Evolutionary conservation across 495 filamentous ascomycete genomes (phyloP), one percentile per base, ranked within the genome.

Genomic region (Lepidopterella palustris): DNA sequence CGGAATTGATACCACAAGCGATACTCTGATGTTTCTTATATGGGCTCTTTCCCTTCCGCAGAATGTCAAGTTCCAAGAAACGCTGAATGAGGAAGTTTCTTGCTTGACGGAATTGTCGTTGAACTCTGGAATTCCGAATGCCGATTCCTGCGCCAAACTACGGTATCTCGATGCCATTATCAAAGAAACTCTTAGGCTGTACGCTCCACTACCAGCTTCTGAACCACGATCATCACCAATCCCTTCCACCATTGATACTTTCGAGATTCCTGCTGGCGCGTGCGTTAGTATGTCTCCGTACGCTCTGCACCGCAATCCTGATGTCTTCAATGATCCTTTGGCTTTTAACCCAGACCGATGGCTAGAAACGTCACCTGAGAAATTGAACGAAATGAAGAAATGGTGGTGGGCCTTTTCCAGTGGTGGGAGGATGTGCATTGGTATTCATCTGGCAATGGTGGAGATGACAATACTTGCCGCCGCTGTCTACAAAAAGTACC

Each of bases 391-490:
- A 24, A 56, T 56, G 58, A 61, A 61, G 31, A 61, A 58, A 26
- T 61, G 58, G 58, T 61, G 52, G 32, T 61, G 58, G 58, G 58
- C 58, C 13, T 61, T 61, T 26, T 61, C 58, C 20, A 61, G 58
- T 39, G 58, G 58, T 20, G 58, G 58, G 10, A 55, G 52, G 47
- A 61, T 61, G 58, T 61, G 58, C 52, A 61, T 61, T 47, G 58
- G 58, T 9, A 56, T 61, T 25, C 58, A 61, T 13, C 47, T 40
- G 21, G 53, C 32, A 9, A 56, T 76, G 69, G 70, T 70, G 1
- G 73, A 78, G 60, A 78, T 78, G 75, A 76, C 69, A 0, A 76
- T 73, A 18, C 60, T 76, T 8, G 53, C 71, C 0, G 70, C 73
- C 4, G 68, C 71, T 0, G 61, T 76, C 3, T 78, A 76, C 47